These are phyloP conservation scores for Pseudotsuga menziesii DNA, from an alignment of 75 land plant species.

Conservation along the genomic window DNA sequence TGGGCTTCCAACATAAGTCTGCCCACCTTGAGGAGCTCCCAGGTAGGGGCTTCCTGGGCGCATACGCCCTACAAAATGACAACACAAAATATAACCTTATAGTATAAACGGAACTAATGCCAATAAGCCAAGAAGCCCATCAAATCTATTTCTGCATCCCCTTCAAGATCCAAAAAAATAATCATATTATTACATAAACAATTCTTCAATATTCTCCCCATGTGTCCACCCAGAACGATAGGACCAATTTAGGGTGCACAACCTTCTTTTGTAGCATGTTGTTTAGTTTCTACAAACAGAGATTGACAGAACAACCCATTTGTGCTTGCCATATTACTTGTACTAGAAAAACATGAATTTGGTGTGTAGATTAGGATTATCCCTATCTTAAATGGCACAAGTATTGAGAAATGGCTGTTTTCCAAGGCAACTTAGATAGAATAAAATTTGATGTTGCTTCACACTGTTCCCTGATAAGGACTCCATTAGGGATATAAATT, in stretches of 20 bases:
- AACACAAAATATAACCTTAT: not conserved
- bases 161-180: not conserved
- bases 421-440: too few relatives aligned
- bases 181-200: not conserved
- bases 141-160: not conserved
- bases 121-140: not conserved
- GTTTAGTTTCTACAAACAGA: not conserved
- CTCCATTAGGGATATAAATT: too few relatives aligned
- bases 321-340: too few relatives aligned
- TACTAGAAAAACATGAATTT: too few relatives aligned
- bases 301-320: not conserved
- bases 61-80: conserved; percentile 30
- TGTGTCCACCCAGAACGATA: not conserved
- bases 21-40: conserved; percentile 38
- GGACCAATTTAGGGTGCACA: not conserved
- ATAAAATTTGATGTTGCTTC: too few relatives aligned
- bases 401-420: too few relatives aligned
- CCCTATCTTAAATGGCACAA: too few relatives aligned
- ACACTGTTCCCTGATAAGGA: too few relatives aligned
- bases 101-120: not conserved
- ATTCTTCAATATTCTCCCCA: not conserved
- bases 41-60: conserved; percentile 36
- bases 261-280: not conserved
- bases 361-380: too few relatives aligned
- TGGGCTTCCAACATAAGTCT: conserved; percentile 39